A percentile compares a stretch with the other conserved stretches of the same genome.
Conservation (phyloP, 108 stramenopile genomes). For the Chaetoceros tenuissimus region DNA sequence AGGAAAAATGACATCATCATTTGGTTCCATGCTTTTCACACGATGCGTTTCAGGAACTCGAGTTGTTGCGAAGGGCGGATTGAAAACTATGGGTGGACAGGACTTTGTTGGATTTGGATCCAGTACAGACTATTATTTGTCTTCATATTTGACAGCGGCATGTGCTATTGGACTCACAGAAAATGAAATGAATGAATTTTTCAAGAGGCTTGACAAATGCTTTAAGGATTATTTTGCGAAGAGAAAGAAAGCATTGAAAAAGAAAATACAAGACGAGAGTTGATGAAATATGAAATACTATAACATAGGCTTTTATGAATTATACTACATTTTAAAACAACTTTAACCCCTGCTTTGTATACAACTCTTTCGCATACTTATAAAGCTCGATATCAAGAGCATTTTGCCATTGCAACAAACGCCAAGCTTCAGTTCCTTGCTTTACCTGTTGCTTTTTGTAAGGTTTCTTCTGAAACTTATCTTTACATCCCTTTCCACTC, state of each 20-base stretch:
- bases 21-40: constrained; percentile 97
- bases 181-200: constrained; percentile 82
- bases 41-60: constrained; percentile 93
- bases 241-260: constrained; percentile 31
- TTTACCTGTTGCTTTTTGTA: constrained; percentile 2
- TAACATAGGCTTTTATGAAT: no score
- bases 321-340: constrained; percentile 6
- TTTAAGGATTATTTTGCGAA: constrained; percentile 56
- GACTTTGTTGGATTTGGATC: constrained; percentile 79
- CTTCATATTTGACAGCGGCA: constrained; percentile 90
- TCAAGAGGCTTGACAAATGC: constrained; percentile 66
- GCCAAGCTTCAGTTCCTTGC: constrained; percentile 27
- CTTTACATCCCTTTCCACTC: no score
- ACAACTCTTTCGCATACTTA: constrained; percentile 31
- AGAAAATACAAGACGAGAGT: constrained; percentile 12
- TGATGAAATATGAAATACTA: not conserved
- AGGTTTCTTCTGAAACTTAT: no score
- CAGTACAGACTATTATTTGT: constrained; percentile 51
- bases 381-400: constrained; percentile 28
- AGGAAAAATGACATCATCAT: constrained; percentile 52
- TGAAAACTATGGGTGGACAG: constrained; percentile 55
- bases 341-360: constrained; percentile 20
- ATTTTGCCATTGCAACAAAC: constrained; percentile 26
- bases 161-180: constrained; percentile 82
- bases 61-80: constrained; percentile 49